Conservation (phyloP, 2,329 filamentous ascomycete genomes). For the Aspergillus glaucus region DNA sequence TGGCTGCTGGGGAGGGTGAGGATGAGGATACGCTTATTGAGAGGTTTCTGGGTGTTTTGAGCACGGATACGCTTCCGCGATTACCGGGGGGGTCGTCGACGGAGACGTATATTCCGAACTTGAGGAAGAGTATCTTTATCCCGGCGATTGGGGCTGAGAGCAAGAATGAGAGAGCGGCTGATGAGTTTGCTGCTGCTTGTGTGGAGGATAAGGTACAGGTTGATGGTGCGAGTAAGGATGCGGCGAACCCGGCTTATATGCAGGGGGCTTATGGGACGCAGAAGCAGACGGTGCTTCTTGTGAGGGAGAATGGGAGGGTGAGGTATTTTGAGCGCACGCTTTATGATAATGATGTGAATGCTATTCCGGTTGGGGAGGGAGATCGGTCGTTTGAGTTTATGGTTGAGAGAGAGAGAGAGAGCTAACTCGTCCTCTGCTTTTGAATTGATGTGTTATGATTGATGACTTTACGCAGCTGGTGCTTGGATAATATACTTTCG, state of each 20-base stretch:
- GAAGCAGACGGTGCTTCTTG: slow-evolving; percentile 55
- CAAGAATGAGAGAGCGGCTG: slow-evolving; percentile 26
- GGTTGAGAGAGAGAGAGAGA: slow-evolving; percentile 1
- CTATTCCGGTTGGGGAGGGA: slow-evolving; percentile 8
- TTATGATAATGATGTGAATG: slow-evolving; percentile 42
- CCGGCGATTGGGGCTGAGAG: slow-evolving; percentile 46
- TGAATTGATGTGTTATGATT: too few species aligned
- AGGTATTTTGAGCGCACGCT: slow-evolving; percentile 55
- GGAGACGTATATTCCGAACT: slow-evolving; percentile 48
- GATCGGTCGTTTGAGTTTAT: slow-evolving; percentile 11
- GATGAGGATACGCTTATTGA: slow-evolving; percentile 40
- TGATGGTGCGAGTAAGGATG: slow-evolving; percentile 3
- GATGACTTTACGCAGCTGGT: too few species aligned
- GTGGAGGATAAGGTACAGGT: slow-evolving; percentile 9
- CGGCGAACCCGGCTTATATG: slow-evolving; percentile 24
- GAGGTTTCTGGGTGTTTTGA: slow-evolving; percentile 46
- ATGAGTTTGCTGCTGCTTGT: slow-evolving; percentile 25
- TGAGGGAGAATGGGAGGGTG: slow-evolving; percentile 46
- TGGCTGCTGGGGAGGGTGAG: slow-evolving; percentile 35
- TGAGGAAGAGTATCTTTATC: slow-evolving; percentile 54
- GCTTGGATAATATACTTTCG: too few species aligned
- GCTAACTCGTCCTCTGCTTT: not conserved
- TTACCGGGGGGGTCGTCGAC: slow-evolving; percentile 41
- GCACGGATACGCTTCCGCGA: slow-evolving; percentile 48
- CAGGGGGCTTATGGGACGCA: slow-evolving; percentile 54